Evolutionary conservation across 192 early-diverging fungal genomes (phyloP).

Genomic region (Obelidium mucronatum): DNA sequence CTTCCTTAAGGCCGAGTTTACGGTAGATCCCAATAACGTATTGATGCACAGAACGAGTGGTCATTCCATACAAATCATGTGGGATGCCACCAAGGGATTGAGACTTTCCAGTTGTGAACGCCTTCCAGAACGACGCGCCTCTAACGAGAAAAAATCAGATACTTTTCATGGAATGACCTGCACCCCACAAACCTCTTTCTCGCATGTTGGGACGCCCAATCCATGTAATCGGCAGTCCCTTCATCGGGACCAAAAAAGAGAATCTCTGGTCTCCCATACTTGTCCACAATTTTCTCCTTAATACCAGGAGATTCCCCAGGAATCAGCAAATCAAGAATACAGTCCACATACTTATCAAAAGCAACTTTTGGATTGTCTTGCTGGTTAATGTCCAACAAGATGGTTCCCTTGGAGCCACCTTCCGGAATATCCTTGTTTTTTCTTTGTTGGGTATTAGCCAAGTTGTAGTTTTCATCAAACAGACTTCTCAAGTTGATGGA

Average conservation of each 20-base stretch:
- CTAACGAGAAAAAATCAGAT: conserved; percentile 41
- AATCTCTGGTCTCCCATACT: conserved; percentile 91
- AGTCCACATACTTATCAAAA: conserved; percentile 99
- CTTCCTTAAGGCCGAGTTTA: conserved; percentile 76
- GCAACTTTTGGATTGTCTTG: conserved; percentile 95
- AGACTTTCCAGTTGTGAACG: conserved; percentile 98
- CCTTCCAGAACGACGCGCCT: conserved; percentile 97
- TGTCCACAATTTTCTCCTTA: conserved; percentile 96
- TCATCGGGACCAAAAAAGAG: conserved; percentile 99
- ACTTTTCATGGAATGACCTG: not conserved
- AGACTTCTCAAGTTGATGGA: conserved; percentile 96
- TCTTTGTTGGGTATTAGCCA: conserved; percentile 95
- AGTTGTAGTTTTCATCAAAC: conserved; percentile 98
- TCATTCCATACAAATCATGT: conserved; percentile 98
- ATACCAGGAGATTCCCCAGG: conserved; percentile 93
- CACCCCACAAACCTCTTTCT: conserved; percentile 52
- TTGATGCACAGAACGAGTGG: conserved; percentile 98
- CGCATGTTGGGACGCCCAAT: conserved; percentile 99
- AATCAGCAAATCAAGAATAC: conserved; percentile 92
- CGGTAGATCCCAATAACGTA: conserved; percentile 97
- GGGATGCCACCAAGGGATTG: conserved; percentile 95
- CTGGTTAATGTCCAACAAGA: conserved; percentile 89
- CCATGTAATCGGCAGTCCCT: conserved; percentile 98
- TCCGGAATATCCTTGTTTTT: conserved; percentile 99
- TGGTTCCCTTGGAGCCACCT: conserved; percentile 99